Conservation (phyloP, 2,329 filamentous ascomycete genomes). For the Apiospora hydei region DNA sequence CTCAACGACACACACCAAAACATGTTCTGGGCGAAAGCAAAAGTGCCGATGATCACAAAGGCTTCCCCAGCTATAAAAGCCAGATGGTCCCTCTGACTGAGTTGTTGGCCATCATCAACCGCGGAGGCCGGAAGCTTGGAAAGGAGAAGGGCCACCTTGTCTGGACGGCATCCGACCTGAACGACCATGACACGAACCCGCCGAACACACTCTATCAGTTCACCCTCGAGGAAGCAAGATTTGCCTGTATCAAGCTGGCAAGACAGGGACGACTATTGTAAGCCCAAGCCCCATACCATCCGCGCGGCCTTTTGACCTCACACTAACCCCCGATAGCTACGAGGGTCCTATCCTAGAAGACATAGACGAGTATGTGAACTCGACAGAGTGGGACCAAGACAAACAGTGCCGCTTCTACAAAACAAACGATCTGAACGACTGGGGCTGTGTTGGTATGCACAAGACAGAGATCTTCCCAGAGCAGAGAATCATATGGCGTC, state of each 20-base stretch:
- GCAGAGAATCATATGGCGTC: constrained; percentile 41
- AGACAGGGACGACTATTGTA: constrained; percentile 37
- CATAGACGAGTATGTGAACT: neutral
- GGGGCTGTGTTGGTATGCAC: constrained; percentile 31
- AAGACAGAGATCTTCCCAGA: constrained; percentile 38
- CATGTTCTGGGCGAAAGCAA: constrained; percentile 24
- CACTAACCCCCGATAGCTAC: neutral
- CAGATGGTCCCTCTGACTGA: constrained; percentile 28
- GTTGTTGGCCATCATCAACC: constrained; percentile 28
- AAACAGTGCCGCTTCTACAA: constrained; percentile 3
- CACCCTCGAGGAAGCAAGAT: constrained; percentile 34
- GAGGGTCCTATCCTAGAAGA: constrained; percentile 7
- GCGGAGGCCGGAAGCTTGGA: constrained; percentile 22
- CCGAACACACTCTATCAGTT: constrained; percentile 42
- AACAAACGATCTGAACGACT: neutral
- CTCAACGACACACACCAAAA: constrained; percentile 30
- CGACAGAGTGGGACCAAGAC: neutral
- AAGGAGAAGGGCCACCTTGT: neutral
- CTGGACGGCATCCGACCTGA: constrained; percentile 19
- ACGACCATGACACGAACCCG: constrained; percentile 30
- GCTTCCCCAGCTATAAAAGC: constrained; percentile 9
- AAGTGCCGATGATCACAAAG: neutral
- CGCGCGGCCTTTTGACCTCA: neutral
- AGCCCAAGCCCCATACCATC: constrained; percentile 27
- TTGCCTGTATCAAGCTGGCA: constrained; percentile 30